phyloP scores from a whole-genome alignment of 805 yeast genomes.

The Yamadazyma paraphyllophila region DNA sequence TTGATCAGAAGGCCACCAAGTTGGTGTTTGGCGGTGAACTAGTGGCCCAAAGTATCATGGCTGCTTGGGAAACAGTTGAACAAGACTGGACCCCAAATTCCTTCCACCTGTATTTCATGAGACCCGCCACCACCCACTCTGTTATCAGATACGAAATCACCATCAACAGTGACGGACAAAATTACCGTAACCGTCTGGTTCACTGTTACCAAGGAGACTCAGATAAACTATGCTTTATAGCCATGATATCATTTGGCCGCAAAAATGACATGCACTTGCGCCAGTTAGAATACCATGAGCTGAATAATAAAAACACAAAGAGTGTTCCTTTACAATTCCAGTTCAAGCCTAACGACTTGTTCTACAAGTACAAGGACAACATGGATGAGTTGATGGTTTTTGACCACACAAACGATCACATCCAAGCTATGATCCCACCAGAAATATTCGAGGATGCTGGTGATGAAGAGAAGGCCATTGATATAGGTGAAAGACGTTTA shows the following conservation, averaged over 20 bases:
- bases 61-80: slow-evolving; percentile 33
- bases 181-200: slow-evolving; percentile 33
- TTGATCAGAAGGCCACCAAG: slow-evolving; percentile 21
- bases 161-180: slow-evolving; percentile 32
- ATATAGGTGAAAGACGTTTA: slow-evolving; percentile 24
- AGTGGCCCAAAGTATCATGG: slow-evolving; percentile 37
- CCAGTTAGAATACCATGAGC: slow-evolving; percentile 13
- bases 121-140: slow-evolving; percentile 29
- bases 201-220: slow-evolving; percentile 29
- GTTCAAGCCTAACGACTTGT: slow-evolving; percentile 24
- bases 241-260: slow-evolving; percentile 34
- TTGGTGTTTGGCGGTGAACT: slow-evolving; percentile 43
- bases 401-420: slow-evolving; percentile 24
- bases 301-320: slow-evolving; percentile 17
- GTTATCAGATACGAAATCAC: slow-evolving; percentile 33
- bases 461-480: slow-evolving; percentile 12
- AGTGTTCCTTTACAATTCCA: slow-evolving; percentile 33
- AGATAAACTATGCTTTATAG: slow-evolving; percentile 29
- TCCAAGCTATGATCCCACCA: slow-evolving; percentile 15
- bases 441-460: slow-evolving; percentile 16
- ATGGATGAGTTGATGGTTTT: slow-evolving; percentile 14
- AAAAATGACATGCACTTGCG: slow-evolving; percentile 23
- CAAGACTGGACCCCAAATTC: slow-evolving; percentile 36
- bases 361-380: slow-evolving; percentile 25
- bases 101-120: slow-evolving; percentile 38